Evolutionary conservation across 257 asterid species (phyloP).

Genomic region (Solanum pinnatisectum): DNA sequence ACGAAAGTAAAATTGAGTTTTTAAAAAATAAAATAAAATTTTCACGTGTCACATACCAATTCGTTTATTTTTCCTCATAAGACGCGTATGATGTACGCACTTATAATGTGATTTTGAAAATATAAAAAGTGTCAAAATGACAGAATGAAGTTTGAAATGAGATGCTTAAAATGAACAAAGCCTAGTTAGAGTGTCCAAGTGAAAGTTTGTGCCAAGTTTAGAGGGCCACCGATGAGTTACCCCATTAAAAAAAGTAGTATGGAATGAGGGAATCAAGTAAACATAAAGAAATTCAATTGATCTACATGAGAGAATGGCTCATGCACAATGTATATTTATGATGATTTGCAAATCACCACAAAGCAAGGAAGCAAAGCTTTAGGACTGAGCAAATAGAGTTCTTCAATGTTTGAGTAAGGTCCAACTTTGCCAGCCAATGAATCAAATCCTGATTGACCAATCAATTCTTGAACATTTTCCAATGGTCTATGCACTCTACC

Average conservation of each 20-base stretch:
- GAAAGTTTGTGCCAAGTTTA: too few relatives aligned
- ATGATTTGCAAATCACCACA: conserved; percentile 59
- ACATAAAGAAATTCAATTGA: background rate
- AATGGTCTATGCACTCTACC: conserved; percentile 88
- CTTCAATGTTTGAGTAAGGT: conserved; percentile 59
- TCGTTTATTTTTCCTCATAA: too few relatives aligned
- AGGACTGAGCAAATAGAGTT: conserved; percentile 66
- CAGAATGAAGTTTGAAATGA: too few relatives aligned
- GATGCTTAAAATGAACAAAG: too few relatives aligned
- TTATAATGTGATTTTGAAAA: too few relatives aligned
- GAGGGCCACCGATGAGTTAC: too few relatives aligned
- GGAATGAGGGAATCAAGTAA: background rate
- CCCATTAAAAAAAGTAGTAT: background rate
- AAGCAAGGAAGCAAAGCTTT: conserved; percentile 95
- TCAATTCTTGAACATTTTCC: conserved; percentile 61
- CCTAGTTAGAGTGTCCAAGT: too few relatives aligned
- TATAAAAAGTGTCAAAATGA: too few relatives aligned
- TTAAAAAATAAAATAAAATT: too few relatives aligned
- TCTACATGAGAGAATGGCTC: background rate
- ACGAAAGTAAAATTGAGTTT: too few relatives aligned
- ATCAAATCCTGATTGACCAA: conserved; percentile 73
- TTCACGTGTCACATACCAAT: too few relatives aligned
- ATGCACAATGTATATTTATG: background rate
- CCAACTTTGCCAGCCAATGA: conserved; percentile 91
- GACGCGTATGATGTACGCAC: too few relatives aligned